phyloP scores from a whole-genome alignment of 2,329 filamentous ascomycete species.

The Stenocarpella maydis region DNA sequence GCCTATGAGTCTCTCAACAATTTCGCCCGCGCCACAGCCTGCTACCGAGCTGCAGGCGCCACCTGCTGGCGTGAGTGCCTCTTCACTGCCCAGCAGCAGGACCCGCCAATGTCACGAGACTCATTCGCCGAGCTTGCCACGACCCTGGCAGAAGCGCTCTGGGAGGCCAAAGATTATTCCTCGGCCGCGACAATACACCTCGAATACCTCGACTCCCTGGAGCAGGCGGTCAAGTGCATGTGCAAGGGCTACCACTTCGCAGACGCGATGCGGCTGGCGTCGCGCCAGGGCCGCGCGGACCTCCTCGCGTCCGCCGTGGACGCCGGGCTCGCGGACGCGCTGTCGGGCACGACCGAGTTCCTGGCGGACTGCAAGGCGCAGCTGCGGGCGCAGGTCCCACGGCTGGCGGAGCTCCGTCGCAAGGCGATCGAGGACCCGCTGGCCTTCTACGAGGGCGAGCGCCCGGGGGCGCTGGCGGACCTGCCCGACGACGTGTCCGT shows the following conservation, averaged over 20 bases:
- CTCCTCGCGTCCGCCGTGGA: constrained; percentile 78
- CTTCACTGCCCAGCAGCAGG: constrained; percentile 75
- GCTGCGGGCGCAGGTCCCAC: constrained; percentile 83
- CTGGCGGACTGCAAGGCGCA: constrained; percentile 92
- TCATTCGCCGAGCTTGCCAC: constrained; percentile 75
- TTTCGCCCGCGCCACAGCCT: constrained; percentile 77
- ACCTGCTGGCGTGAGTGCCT: constrained; percentile 90
- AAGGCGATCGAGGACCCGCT: constrained; percentile 87
- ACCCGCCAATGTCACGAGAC: constrained; percentile 64
- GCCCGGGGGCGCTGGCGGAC: constrained; percentile 50
- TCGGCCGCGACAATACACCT: constrained; percentile 81
- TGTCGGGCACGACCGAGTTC: constrained; percentile 85
- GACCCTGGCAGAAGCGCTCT: constrained; percentile 78
- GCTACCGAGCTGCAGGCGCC: constrained; percentile 82
- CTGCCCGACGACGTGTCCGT: constrained; percentile 90
- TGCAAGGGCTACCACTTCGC: constrained; percentile 90
- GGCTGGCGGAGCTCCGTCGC: constrained; percentile 80
- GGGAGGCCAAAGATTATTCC: constrained; percentile 84
- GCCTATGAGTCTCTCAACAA: constrained; percentile 87
- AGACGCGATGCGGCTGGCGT: constrained; percentile 83
- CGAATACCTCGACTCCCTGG: constrained; percentile 80
- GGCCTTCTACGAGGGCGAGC: constrained; percentile 85
- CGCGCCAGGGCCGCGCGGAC: constrained; percentile 64
- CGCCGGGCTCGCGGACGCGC: constrained; percentile 78
- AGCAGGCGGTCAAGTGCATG: constrained; percentile 75